These are phyloP conservation scores for Phytophthora capsici DNA, from an alignment of 352 stramenopile species.

Conservation along the genomic window DNA sequence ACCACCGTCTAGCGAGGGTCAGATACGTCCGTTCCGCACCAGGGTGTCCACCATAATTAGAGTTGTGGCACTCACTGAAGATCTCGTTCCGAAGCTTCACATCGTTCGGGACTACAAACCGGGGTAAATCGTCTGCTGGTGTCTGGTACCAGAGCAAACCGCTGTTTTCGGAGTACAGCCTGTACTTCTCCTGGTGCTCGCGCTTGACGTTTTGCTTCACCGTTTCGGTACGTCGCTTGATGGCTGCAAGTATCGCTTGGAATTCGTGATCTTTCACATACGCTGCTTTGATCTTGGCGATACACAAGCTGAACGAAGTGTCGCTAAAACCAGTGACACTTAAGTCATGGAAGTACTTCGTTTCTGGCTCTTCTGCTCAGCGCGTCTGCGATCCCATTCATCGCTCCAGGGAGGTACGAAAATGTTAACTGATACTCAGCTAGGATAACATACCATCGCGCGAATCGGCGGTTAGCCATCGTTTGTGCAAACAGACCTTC, in stretches of 20 bases:
- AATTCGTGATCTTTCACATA: too few species aligned
- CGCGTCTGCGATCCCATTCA: conserved; percentile 19
- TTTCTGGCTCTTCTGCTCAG: conserved; percentile 13
- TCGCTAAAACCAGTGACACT: conserved; percentile 12
- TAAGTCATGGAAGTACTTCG: too few species aligned
- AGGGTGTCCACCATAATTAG: too few species aligned
- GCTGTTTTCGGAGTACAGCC: neutral
- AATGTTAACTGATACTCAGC: conserved; percentile 10
- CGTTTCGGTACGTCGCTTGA: conserved; percentile 3
- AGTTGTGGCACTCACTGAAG: too few species aligned
- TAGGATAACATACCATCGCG: conserved; percentile 3
- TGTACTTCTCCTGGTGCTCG: conserved; percentile 4
- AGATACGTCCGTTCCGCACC: too few species aligned
- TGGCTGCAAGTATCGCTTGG: too few species aligned
- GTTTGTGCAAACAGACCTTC: too few species aligned
- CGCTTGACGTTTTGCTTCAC: too few species aligned
- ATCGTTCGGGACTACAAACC: conserved; percentile 16
- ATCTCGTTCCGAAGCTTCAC: too few species aligned
- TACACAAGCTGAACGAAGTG: conserved; percentile 1
- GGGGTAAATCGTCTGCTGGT: conserved; percentile 4
- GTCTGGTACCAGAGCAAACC: conserved; percentile 9
- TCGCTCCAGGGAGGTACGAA: conserved; percentile 28
- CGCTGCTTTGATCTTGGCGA: too few species aligned
- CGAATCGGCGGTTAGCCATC: too few species aligned
- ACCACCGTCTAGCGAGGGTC: too few species aligned